Evolutionary conservation across 148 eudicot species (phyloP), one percentile per base, ranked within the genome.

Genomic region (Vaccinium myrtillus): DNA sequence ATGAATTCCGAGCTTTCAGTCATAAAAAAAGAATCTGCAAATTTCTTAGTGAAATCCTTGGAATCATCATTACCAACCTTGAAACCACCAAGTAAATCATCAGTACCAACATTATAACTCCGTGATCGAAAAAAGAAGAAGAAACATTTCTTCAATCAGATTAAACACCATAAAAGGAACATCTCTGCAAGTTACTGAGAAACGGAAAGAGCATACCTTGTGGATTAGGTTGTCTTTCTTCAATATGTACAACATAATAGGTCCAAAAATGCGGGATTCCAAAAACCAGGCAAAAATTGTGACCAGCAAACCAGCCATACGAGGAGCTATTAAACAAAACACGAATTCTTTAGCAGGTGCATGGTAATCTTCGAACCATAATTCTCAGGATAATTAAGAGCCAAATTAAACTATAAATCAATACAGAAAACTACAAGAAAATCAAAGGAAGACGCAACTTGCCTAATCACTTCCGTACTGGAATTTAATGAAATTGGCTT

Each of bases 271-370:
- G 67, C 88, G 90, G 11, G 84, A 88, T 86, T 95, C 96, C 86
- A 97, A 84, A 59, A 95, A 81, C 98, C 95, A 94, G 25, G 90
- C 93, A 85, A 93, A 92, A 4, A 95, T 85, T 83, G 92, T 97
- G 81, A 94, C 94, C 87, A 97, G 71, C 73, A 91, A 85, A 83
- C 99, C 99, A 63, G 98, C 92, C 96, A 95, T 90, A 0, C 99
- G 96, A 81, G 99, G 99, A 85, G 98, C 98, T 96, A 84, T 11
- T 6, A 18, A 18, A 43, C 15, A 77, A 84, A 46, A 77, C 8
- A 79, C 25, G 19, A 21, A 73, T 58, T 74, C 50, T 10, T 69
- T 48, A 77, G 70, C 8, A 63, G 51, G 48, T 15, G 18, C 25
- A 23, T 3, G 21, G 18, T 16, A 69, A 69, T 69, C 19, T 27